Conservation (phyloP, 75 land plant species). For the Cupressus sempervirens region DNA sequence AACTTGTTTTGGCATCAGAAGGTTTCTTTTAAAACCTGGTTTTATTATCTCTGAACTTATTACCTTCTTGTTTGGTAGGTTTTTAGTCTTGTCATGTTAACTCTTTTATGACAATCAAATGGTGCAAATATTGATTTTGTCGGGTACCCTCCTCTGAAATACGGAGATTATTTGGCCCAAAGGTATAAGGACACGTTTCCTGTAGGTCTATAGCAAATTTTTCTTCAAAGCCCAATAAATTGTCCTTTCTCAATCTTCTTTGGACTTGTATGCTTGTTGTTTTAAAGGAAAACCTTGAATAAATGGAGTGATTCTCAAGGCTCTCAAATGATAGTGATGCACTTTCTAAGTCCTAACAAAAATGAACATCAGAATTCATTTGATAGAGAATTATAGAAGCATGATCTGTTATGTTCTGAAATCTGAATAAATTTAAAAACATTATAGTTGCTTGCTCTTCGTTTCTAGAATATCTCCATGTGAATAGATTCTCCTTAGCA, state of each 20-base stretch:
- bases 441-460: background rate
- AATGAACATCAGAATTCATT: background rate
- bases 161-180: slow-evolving; percentile 38
- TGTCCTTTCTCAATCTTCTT: no score
- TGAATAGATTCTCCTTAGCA: background rate
- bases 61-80: background rate
- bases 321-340: no score
- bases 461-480: background rate
- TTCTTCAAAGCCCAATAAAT: no score
- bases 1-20: background rate
- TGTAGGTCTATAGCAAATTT: no score
- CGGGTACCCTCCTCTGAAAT: slow-evolving; percentile 59
- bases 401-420: background rate
- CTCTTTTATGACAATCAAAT: background rate
- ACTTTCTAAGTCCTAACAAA: background rate
- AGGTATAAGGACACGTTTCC: slow-evolving; percentile 51
- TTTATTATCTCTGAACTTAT: background rate
- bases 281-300: background rate
- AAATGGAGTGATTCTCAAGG: background rate
- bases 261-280: no score
- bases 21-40: background rate
- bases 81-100: background rate
- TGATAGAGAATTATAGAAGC: background rate
- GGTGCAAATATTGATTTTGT: background rate
- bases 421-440: background rate